These are phyloP conservation scores for Oldenlandia corymbosa DNA, from an alignment of 257 asterid species.

Conservation along the genomic window DNA sequence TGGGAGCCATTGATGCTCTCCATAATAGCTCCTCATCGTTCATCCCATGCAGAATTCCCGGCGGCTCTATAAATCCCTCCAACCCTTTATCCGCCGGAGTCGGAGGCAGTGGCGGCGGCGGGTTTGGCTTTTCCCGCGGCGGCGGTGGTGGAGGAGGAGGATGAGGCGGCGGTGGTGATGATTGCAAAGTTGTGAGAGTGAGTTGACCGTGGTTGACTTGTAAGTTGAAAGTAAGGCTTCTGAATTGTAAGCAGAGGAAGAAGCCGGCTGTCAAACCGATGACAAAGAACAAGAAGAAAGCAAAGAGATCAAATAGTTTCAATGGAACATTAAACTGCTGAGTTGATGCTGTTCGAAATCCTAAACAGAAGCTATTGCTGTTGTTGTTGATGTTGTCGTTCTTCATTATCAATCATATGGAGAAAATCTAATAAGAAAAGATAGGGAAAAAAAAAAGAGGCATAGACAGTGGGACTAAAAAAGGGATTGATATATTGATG, in stretches of 20 bases:
- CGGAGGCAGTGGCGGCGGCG: background rate
- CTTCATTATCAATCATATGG: constrained; percentile 23
- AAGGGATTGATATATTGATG: too few species aligned
- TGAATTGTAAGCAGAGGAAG: constrained; percentile 47
- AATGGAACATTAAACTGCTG: constrained; percentile 12
- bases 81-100: background rate
- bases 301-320: constrained; percentile 33
- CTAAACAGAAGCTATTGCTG: constrained; percentile 18
- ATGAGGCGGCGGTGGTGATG: constrained; percentile 5
- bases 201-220: constrained; percentile 43
- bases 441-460: too few species aligned
- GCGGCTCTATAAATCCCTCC: constrained; percentile 18
- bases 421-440: too few species aligned
- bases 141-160: background rate
- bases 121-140: background rate
- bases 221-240: constrained; percentile 43
- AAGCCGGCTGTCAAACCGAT: constrained; percentile 51
- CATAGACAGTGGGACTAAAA: too few species aligned
- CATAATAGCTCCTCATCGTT: constrained; percentile 49
- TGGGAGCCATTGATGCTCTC: constrained; percentile 47
- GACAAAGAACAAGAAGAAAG: constrained; percentile 34
- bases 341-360: constrained; percentile 6
- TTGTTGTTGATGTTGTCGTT: too few species aligned
- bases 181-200: constrained; percentile 30
- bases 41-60: constrained; percentile 47